Conservation (phyloP, 2,329 filamentous ascomycete species). For the Exophiala oligosperma region DNA sequence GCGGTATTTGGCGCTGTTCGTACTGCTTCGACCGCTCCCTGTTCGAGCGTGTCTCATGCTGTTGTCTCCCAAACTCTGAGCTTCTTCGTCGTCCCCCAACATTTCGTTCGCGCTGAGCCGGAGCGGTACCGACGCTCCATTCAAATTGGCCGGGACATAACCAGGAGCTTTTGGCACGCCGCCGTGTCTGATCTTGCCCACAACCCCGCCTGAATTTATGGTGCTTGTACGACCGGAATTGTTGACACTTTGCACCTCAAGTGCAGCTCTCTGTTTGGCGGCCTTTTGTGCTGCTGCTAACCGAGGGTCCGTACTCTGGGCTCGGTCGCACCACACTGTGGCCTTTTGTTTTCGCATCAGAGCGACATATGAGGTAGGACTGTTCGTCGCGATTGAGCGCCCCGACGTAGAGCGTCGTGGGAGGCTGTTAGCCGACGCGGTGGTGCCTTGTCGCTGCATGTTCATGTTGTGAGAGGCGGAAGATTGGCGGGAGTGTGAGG, state of each 20-base stretch:
- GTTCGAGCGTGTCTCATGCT: constrained; percentile 52
- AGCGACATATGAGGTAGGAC: constrained; percentile 68
- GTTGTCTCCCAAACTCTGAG: constrained; percentile 32
- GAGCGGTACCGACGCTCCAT: constrained; percentile 81
- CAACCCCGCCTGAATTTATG: constrained; percentile 54
- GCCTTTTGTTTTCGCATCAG: constrained; percentile 96
- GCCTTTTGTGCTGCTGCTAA: constrained; percentile 78
- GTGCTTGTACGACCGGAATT: constrained; percentile 60
- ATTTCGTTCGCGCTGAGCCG: constrained; percentile 94
- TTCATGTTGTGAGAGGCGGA: constrained; percentile 24
- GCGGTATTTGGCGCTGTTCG: constrained; percentile 49
- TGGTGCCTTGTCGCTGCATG: constrained; percentile 29
- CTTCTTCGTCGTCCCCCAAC: constrained; percentile 73
- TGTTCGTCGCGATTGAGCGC: constrained; percentile 28
- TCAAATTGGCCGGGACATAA: constrained; percentile 74
- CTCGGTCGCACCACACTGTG: constrained; percentile 95
- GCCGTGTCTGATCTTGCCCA: constrained; percentile 85
- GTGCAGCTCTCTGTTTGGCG: constrained; percentile 81
- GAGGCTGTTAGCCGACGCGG: constrained; percentile 22
- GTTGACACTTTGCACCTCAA: constrained; percentile 72
- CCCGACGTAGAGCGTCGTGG: constrained; percentile 31
- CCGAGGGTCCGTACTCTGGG: constrained; percentile 87
- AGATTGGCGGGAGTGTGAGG: constrained; percentile 25
- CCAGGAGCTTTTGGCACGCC: constrained; percentile 76
- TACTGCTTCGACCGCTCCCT: constrained; percentile 60